phyloP scores from a whole-genome alignment of 257 asterid species.

The Scutellaria baicalensis region DNA sequence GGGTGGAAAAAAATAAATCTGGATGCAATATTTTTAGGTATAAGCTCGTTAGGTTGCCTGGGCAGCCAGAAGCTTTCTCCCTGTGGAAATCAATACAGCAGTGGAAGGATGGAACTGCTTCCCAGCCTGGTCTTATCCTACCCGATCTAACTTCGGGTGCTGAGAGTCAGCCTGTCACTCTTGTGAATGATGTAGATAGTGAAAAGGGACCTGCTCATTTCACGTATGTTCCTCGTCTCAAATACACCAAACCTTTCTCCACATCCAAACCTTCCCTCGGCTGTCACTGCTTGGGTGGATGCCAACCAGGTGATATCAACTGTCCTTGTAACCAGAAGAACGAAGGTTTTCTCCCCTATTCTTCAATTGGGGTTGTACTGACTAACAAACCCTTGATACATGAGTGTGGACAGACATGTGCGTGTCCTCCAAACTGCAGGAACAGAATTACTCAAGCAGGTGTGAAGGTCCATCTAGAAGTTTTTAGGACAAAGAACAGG shows the following conservation, averaged over 20 bases:
- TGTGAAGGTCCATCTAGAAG: constrained; percentile 59
- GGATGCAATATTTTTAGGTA: constrained; percentile 79
- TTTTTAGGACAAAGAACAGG: constrained; percentile 71
- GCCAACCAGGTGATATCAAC: constrained; percentile 63
- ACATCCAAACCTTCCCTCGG: constrained; percentile 37
- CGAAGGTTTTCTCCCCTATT: constrained; percentile 58
- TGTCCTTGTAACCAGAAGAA: constrained; percentile 67
- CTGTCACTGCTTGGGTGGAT: constrained; percentile 76
- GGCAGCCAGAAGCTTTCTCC: constrained; percentile 75
- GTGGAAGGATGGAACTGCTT: constrained; percentile 73
- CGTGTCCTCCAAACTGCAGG: constrained; percentile 73
- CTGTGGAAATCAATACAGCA: constrained; percentile 85
- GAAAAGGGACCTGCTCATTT: constrained; percentile 90
- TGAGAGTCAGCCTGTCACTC: constrained; percentile 69
- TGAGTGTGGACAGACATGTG: constrained; percentile 72
- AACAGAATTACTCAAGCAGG: constrained; percentile 74
- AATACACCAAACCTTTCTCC: constrained; percentile 44
- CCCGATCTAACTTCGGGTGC: constrained; percentile 82
- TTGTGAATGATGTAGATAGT: constrained; percentile 80
- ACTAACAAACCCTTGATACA: constrained; percentile 43
- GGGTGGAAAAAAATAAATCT: constrained; percentile 68
- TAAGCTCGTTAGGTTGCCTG: constrained; percentile 71
- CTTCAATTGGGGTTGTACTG: constrained; percentile 58
- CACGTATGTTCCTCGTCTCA: constrained; percentile 56
- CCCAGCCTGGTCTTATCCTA: constrained; percentile 57